Evolutionary conservation across 169 alveolate species (phyloP), one percentile per base, ranked within the genome.

Genomic region (Cryptosporidium felis): DNA sequence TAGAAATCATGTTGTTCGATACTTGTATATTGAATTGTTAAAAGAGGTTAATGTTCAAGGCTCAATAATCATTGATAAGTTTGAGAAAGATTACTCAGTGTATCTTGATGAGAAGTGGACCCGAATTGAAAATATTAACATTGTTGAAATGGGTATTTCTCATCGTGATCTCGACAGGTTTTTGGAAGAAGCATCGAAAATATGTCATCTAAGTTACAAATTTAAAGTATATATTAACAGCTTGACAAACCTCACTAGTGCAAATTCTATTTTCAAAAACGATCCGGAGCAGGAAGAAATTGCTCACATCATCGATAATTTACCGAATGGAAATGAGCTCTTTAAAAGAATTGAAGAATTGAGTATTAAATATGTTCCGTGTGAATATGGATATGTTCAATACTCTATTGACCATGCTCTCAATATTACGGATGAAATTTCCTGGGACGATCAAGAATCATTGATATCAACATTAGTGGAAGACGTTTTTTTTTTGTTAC

Each of bases 401-500:
- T 74, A 53, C 36, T 74, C 85, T 38, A 74, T 74, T 32, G 41
- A 53, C 30, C 85, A 74, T 21, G 85, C 85, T 1, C 66, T 74
- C 16, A 74, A 74, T 36, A 5, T 14, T 2, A 74, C 85, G 12
- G 85, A 74, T 34, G 85, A 74, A 21, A 38, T 74, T 49, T 32
- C 59, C 2, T 74, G 85, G 85, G 56, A 74, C 16, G 85, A 74
- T 45, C 53, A 56, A 36, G 85, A 74, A 21, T 49, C 36, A n/a
- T 26, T 74, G 49, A 56, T 51, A 16, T 74, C 85, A 53, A 74
- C 85, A n/a, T 58, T 74, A 23, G 67, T 74, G 9, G 85, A 74
- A 18, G 85, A 74, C 21, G 45, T 36, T 23, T 74, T 74, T 49
- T 74, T 74, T 38, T 58, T 74, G 16, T 56, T 74, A n/a, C 66